Evolutionary conservation across 208 protist species (phyloP), one percentile per base, ranked within the genome.

Genomic region (Vickermania spadyakhi): DNA sequence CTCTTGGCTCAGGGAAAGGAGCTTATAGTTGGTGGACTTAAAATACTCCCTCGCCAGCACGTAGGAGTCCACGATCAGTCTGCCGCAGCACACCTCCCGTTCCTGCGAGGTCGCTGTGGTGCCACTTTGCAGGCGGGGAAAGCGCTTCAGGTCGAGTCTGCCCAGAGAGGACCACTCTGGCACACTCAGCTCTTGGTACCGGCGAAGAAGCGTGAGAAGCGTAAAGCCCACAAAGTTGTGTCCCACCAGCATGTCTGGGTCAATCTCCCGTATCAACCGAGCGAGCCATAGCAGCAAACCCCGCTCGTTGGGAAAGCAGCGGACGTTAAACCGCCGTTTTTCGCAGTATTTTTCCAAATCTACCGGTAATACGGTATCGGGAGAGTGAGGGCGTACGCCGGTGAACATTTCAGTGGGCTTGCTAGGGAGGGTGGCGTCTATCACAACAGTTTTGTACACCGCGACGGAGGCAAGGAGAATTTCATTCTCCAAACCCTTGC

Each of bases 201-300:
- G 83, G 28, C 98, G 94, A 23, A 99, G 79, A 3, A 99, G 72
- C 22, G 98, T 86, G 60, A 98, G 94, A 0, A 99, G 68, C n/a
- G 97, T 97, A 62, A 96, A 99, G 4, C 84, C 84, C n/a, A 98
- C 67, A 66, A 99, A 95, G 71, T 99, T 99, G 87, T 99, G 96
- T n/a, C 96, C 97, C 13, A 98, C 72, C 29, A 98, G 58, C 21
- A 98, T 74, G 62, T 99, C 97, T 1, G 96, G 93, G 70, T 99
- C 97, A 28, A 96, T 67, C n/a, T 61, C 58, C 1, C 75, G 62
- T 3, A 98, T 66, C n/a, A 70, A 75, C n/a, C 55, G 62, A 7
- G 92, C 75, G 11, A 97, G 52, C 75, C 85, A 86, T 36, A 64
- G 73, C 0, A 98, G 77, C 50, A 98, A 59, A 26, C 62, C 68